Evolutionary conservation across 2,329 filamentous ascomycete genomes (phyloP), one percentile per base, ranked within the genome.

Genomic region (Scedosporium aurantiacum): DNA sequence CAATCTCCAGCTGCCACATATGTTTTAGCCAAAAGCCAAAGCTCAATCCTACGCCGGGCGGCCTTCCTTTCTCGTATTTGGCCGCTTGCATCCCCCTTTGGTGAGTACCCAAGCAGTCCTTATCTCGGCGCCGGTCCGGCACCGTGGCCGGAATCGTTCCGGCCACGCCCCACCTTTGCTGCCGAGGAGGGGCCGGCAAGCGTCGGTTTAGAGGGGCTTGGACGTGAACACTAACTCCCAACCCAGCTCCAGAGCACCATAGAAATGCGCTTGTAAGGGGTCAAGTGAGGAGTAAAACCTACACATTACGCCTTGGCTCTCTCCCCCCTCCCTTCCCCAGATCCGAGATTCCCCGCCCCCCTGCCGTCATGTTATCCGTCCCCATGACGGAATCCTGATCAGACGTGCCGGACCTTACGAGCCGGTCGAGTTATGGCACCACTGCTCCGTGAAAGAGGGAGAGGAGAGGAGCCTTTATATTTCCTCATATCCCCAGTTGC

Each of bases 81-180:
- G 21, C 23, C 25, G 16, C 27, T 6, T 18, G 23, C 32, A n/a
- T 16, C 10, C 14, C 32, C 27, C 32, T 14, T 55, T 57, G 54
- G 23, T 4, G n/a, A 23, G 21, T n/a, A 18, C 32, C 8, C 6
- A 23, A 5, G 23, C 23, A 18, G 23, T 18, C 43, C 43, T 27
- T 54, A 23, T 54, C 18, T 37, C 58, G 45, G 58, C 58, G 45
- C 58, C 58, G 58, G 27, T 55, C 58, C 58, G 58, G 21, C 60
- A 61, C 54, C 52, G 63, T 68, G 70, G 70, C 70, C 70, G 70
- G 70, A 72, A 72, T 58, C 1, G 59, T 72, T 72, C 70, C 70
- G 70, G 70, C 70, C 70, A 70, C 61, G 56, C 61, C 55, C 63
- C 66, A 68, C 58, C 56, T 60, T 60, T 63, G 58, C 57, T 27